phyloP scores from a whole-genome alignment of 768 basidiomycete genomes.

The Dioszegia aurantiaca region DNA sequence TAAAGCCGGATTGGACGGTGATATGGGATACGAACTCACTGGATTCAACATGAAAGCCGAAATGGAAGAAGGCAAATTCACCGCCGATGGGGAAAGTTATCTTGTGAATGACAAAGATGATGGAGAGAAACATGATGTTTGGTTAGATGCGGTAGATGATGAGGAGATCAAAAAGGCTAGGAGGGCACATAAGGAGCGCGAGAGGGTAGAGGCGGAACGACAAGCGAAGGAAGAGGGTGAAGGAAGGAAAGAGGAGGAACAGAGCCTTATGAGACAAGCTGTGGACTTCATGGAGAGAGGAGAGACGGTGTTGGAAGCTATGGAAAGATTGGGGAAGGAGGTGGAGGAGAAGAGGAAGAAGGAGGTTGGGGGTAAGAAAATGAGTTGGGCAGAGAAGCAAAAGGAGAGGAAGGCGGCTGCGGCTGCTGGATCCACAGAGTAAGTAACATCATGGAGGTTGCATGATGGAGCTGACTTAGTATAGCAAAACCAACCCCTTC shows the following conservation, averaged over 20 bases:
- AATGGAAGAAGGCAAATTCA: slow-evolving; percentile 97
- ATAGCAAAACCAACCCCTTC: slow-evolving; percentile 38
- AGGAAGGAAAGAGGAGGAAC: slow-evolving; percentile 37
- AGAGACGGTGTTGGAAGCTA: slow-evolving; percentile 82
- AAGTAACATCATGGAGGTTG: slow-evolving; percentile 14
- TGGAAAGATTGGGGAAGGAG: slow-evolving; percentile 72
- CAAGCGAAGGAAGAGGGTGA: slow-evolving; percentile 64
- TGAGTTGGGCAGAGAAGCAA: slow-evolving; percentile 54
- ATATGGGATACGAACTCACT: slow-evolving; percentile 88
- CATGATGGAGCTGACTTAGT: not conserved
- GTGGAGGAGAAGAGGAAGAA: slow-evolving; percentile 44
- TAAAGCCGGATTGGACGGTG: slow-evolving; percentile 54
- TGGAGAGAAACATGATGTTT: slow-evolving; percentile 85
- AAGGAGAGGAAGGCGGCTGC: slow-evolving; percentile 48
- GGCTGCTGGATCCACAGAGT: slow-evolving; percentile 20
- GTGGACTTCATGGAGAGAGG: slow-evolving; percentile 76
- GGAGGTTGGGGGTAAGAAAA: slow-evolving; percentile 36
- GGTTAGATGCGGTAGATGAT: slow-evolving; percentile 87
- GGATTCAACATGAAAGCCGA: slow-evolving; percentile 99
- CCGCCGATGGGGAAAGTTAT: slow-evolving; percentile 70
- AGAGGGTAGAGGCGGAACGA: slow-evolving; percentile 65
- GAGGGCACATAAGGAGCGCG: slow-evolving; percentile 67
- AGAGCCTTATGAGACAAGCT: slow-evolving; percentile 55
- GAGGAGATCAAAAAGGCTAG: slow-evolving; percentile 78
- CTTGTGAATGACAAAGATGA: slow-evolving; percentile 84